Evolutionary conservation across 2,329 filamentous ascomycete genomes (phyloP).

Genomic region (Pseudogymnoascus sp.): DNA sequence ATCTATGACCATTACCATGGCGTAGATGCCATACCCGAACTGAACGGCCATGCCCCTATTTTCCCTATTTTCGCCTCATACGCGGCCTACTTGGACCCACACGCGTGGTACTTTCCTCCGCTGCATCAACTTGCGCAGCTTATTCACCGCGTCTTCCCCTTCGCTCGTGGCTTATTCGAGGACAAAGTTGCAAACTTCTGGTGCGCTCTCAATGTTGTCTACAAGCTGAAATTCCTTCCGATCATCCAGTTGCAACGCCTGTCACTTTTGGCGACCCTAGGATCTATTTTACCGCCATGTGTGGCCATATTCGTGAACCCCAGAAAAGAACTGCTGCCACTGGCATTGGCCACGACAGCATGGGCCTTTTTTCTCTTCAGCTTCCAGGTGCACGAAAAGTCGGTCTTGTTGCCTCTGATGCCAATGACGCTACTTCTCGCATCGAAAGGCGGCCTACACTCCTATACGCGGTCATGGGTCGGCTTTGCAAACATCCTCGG

Average conservation of each 20-base stretch:
- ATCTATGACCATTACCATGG: conserved; percentile 60
- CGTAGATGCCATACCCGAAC: conserved; percentile 48
- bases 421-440: conserved; percentile 87
- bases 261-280: conserved; percentile 66
- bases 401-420: conserved; percentile 80
- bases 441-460: conserved; percentile 67
- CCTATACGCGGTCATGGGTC: conserved; percentile 77
- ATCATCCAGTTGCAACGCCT: conserved; percentile 64
- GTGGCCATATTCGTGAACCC: conserved; percentile 72
- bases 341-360: conserved; percentile 73
- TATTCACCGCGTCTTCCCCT: conserved; percentile 89
- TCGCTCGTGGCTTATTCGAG: conserved; percentile 91
- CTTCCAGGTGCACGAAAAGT: conserved; percentile 98
- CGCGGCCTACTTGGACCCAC: conserved; percentile 50
- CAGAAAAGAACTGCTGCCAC: conserved; percentile 65
- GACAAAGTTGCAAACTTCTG: conserved; percentile 99
- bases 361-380: conserved; percentile 98
- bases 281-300: conserved; percentile 72
- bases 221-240: conserved; percentile 77
- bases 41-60: conserved; percentile 51
- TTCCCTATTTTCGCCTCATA: conserved; percentile 56
- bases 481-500: conserved; percentile 91
- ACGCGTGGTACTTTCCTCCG: conserved; percentile 65
- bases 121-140: conserved; percentile 75
- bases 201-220: conserved; percentile 82